These are phyloP conservation scores for Pseudoturritis turrita DNA, from an alignment of 345 rosid genomes.

Conservation along the genomic window DNA sequence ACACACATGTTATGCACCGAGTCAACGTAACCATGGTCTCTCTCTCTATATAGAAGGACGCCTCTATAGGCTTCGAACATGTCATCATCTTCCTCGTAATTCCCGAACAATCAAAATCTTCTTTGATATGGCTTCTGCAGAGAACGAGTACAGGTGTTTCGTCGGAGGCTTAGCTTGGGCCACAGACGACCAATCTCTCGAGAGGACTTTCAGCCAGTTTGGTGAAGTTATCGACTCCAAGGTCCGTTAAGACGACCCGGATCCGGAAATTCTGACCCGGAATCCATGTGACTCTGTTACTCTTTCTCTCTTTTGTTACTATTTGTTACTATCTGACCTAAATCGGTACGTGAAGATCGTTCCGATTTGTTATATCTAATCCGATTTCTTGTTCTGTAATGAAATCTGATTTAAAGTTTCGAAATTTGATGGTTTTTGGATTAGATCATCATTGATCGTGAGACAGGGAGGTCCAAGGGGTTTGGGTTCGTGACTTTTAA, in stretches of 20 bases:
- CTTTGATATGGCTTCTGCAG: constrained; percentile 50
- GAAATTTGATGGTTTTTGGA: not conserved
- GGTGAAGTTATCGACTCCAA: constrained; percentile 83
- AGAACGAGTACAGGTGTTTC: constrained; percentile 68
- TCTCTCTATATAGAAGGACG: not conserved
- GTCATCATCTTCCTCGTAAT: not conserved
- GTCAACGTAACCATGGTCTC: not conserved
- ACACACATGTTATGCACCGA: not conserved
- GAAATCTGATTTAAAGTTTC: not conserved
- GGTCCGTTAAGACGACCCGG: constrained; percentile 73
- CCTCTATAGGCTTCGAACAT: not conserved
- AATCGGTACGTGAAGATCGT: constrained; percentile 59
- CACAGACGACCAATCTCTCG: constrained; percentile 58
- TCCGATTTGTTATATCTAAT: no score
- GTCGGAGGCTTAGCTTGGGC: constrained; percentile 95
- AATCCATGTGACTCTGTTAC: constrained; percentile 47
- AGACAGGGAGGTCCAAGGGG: constrained; percentile 79
- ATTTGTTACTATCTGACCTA: constrained; percentile 32
- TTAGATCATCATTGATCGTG: constrained; percentile 83
- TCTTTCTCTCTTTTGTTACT: constrained; percentile 52
- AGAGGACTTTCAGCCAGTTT: constrained; percentile 50
- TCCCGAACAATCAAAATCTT: not conserved
- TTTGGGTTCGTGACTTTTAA: constrained; percentile 80
- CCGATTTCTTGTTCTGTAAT: constrained; percentile 22
- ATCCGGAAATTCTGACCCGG: constrained; percentile 33